Evolutionary conservation across 2,329 filamentous ascomycete species (phyloP), one percentile per base, ranked within the genome.

Genomic region (Exophiala aquamarina): DNA sequence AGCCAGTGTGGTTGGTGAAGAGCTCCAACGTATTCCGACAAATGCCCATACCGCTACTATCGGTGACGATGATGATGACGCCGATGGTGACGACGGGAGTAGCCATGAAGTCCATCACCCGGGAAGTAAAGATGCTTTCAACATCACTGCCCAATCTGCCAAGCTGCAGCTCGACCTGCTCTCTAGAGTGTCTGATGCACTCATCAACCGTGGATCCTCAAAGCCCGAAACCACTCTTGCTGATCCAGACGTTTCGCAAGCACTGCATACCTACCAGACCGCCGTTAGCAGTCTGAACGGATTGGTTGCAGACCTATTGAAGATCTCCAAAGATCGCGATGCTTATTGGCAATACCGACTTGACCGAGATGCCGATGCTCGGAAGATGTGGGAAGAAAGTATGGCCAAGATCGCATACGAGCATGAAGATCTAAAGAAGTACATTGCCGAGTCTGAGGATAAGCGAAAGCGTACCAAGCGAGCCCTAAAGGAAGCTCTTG

Each of bases 331-430:
- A 60, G 93, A 98, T 63, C 86, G 94, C 41, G 93, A 98, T 67
- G 84, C 89, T 1, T 95, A 95, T 66, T 98, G 93, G 93, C 92
- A 97, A 66, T 94, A 95, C 64, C 84, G 91, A 11, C 75, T 98
- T 32, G 91, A 95, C 58, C 85, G 90, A 44, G 93, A 98, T 70
- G 84, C 85, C 34, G 89, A 95, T 64, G 86, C 97, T 70, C 83
- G 93, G 29, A 85, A 88, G 50, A 88, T 98, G 82, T 98, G 93
- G 93, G 93, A 98, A 69, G 93, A 98, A 62, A 97, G 91, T 69
- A 96, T 98, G 93, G 90, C 93, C 8, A 84, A 91, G 60, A 87
- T 98, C n/a, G 93, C 91, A 14, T 84, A 83, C 46, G 93, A 98
- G 66, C 93, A 98, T 60, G 93, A 97, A 68, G 81, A 90, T 41